Evolutionary conservation across 2,329 filamentous ascomycete species (phyloP).

Genomic region (Rhynchosporium agropyri): DNA sequence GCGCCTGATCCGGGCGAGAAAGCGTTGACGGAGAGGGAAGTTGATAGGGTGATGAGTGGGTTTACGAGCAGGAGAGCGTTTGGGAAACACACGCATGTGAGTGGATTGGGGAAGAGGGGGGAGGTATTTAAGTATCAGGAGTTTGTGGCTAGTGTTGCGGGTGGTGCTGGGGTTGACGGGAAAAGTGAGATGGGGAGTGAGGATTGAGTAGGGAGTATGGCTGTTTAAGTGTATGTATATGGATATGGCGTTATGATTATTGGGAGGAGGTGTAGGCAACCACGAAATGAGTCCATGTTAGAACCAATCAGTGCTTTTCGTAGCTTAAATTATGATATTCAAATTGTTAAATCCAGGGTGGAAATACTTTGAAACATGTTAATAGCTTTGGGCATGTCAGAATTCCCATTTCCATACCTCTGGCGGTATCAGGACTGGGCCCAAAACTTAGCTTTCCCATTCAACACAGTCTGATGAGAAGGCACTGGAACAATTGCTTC

Average conservation of each 20-base stretch:
- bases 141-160: constrained; percentile 62
- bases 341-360: neutral
- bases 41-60: constrained; percentile 84
- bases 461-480: too few species aligned
- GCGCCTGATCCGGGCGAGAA: constrained; percentile 72
- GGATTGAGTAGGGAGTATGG: constrained; percentile 10
- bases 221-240: neutral
- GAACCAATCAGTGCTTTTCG: neutral
- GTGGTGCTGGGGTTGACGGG: constrained; percentile 35
- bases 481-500: too few species aligned
- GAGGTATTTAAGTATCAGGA: constrained; percentile 95
- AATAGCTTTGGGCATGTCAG: too few species aligned
- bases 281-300: neutral
- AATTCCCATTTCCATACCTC: too few species aligned
- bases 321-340: neutral
- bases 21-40: constrained; percentile 68
- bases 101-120: constrained; percentile 61
- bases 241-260: neutral
- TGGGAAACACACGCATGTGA: constrained; percentile 56
- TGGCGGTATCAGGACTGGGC: too few species aligned
- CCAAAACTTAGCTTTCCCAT: too few species aligned
- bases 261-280: neutral
- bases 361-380: too few species aligned
- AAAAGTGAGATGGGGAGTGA: constrained; percentile 31
- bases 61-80: constrained; percentile 86